These are phyloP conservation scores for Cicer judaicum DNA, from an alignment of 306 rosid genomes.

Conservation along the genomic window DNA sequence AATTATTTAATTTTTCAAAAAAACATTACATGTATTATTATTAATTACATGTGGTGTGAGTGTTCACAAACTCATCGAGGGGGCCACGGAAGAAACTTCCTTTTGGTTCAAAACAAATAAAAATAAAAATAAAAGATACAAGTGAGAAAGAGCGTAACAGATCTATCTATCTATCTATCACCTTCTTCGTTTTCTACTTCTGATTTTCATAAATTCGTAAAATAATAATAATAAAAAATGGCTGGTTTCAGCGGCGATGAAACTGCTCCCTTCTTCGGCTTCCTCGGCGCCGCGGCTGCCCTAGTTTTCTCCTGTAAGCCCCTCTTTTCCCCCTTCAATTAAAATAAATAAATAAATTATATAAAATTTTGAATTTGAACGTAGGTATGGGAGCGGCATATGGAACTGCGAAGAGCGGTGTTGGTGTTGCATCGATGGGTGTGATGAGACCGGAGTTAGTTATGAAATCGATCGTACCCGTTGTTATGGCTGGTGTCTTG, in stretches of 20 bases:
- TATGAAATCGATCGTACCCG: slow-evolving; percentile 78
- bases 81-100: slow-evolving; percentile 32
- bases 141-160: neutral
- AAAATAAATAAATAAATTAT: no score
- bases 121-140: neutral
- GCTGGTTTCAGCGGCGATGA: slow-evolving; percentile 71
- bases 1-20: no score
- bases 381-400: slow-evolving; percentile 74
- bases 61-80: neutral
- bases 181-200: neutral
- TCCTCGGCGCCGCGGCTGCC: slow-evolving; percentile 76
- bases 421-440: slow-evolving; percentile 84
- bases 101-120: slow-evolving; percentile 3
- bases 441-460: slow-evolving; percentile 80
- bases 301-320: slow-evolving; percentile 66
- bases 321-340: neutral
- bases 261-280: slow-evolving; percentile 76
- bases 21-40: no score
- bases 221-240: slow-evolving; percentile 18
- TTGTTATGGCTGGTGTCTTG: slow-evolving; percentile 82
- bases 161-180: neutral
- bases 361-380: neutral
- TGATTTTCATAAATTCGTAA: neutral
- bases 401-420: slow-evolving; percentile 76
- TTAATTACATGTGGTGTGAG: no score